These are phyloP conservation scores for Rugonectria rugulosa DNA, from an alignment of 2,329 filamentous ascomycete genomes.

Conservation along the genomic window DNA sequence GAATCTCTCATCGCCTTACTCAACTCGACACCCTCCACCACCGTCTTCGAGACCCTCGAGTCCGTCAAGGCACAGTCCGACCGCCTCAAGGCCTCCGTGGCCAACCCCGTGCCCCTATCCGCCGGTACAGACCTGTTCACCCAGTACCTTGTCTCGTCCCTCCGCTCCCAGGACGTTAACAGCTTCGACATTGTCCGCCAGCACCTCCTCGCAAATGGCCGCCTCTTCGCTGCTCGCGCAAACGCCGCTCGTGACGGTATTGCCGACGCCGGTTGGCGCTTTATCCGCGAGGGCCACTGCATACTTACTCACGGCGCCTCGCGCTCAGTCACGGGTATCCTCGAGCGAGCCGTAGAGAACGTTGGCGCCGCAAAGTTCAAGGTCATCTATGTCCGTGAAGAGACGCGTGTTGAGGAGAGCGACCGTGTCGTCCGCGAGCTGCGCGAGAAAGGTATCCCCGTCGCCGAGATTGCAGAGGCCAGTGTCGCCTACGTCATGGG, in stretches of 20 bases:
- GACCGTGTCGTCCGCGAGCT: constrained; percentile 75
- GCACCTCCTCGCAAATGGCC: constrained; percentile 85
- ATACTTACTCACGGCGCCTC: constrained; percentile 93
- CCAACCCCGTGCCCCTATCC: constrained; percentile 90
- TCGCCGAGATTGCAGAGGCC: constrained; percentile 65
- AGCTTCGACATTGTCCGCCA: constrained; percentile 81
- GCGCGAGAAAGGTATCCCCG: constrained; percentile 77
- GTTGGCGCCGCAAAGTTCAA: constrained; percentile 71
- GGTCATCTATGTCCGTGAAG: constrained; percentile 80
- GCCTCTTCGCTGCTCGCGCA: constrained; percentile 85
- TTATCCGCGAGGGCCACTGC: constrained; percentile 79
- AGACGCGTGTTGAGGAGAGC: constrained; percentile 65
- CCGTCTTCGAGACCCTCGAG: constrained; percentile 92
- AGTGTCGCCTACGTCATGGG: constrained; percentile 83
- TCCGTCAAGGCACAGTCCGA: constrained; percentile 80
- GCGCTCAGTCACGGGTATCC: constrained; percentile 79
- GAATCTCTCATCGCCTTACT: constrained; percentile 90
- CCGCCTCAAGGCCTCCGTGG: constrained; percentile 77
- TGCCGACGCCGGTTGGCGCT: constrained; percentile 77
- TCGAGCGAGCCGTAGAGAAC: constrained; percentile 72
- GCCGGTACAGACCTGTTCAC: constrained; percentile 96
- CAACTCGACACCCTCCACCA: constrained; percentile 78
- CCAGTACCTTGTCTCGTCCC: constrained; percentile 84
- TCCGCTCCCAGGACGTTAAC: constrained; percentile 60
- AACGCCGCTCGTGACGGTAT: constrained; percentile 87